Evolutionary conservation across 176 grass and related monocot species (phyloP).

Genomic region (Avena eriantha): DNA sequence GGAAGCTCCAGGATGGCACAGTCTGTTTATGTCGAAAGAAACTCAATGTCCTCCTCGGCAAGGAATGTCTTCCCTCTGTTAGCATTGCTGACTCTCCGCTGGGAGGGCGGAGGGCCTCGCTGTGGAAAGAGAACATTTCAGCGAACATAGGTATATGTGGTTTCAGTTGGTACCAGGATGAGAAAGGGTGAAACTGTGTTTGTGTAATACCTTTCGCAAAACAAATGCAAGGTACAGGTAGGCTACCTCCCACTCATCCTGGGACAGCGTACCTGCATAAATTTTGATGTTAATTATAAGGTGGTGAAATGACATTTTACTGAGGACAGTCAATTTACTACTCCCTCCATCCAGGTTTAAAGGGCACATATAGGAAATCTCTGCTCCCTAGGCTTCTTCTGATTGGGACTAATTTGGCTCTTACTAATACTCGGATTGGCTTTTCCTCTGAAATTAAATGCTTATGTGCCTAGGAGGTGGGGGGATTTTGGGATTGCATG

Average conservation of each 20-base stretch:
- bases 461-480: too few species aligned
- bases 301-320: not conserved
- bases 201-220: constrained; percentile 71
- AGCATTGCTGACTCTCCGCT: constrained; percentile 49
- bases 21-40: constrained; percentile 50
- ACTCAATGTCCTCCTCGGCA: constrained; percentile 71
- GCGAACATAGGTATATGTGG: not conserved
- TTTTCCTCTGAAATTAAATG: too few species aligned
- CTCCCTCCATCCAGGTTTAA: too few species aligned
- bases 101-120: constrained; percentile 56
- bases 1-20: constrained; percentile 39
- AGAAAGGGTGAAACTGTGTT: not conserved
- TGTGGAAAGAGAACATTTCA: constrained; percentile 47
- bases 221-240: constrained; percentile 95
- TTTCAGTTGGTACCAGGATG: constrained; percentile 21
- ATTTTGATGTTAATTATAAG: not conserved
- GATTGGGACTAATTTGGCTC: too few species aligned
- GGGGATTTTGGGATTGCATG: too few species aligned
- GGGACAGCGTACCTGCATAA: constrained; percentile 69
- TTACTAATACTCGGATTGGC: too few species aligned
- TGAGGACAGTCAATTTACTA: not conserved
- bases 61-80: constrained; percentile 81
- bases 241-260: constrained; percentile 92
- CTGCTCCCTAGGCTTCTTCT: too few species aligned
- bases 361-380: too few species aligned